Percentiles rank a stretch among this genome's conserved stretches.
phyloP scores from a whole-genome alignment of 768 basidiomycete genomes.

The Phanerochaete carnosa region DNA sequence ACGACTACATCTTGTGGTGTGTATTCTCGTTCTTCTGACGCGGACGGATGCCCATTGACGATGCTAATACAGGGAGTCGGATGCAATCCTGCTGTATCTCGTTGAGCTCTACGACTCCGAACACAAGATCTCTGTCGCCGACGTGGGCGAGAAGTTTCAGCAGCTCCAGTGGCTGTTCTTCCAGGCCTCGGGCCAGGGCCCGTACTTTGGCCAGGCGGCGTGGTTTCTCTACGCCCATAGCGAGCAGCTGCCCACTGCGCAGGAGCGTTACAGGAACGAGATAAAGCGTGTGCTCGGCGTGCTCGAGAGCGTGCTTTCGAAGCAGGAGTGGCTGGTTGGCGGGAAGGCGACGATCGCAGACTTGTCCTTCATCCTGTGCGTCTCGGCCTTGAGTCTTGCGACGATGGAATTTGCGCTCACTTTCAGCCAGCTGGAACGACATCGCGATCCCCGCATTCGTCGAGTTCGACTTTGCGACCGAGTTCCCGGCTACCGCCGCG shows the following conservation, averaged over 20 bases:
- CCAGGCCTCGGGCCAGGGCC: slow-evolving; percentile 28
- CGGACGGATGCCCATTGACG: neutral
- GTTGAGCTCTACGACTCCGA: slow-evolving; percentile 43
- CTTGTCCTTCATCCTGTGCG: slow-evolving; percentile 11
- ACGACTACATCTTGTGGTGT: slow-evolving; percentile 29
- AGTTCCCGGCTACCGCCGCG: neutral
- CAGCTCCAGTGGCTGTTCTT: slow-evolving; percentile 44
- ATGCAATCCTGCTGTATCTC: slow-evolving; percentile 42
- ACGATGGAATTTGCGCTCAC: neutral
- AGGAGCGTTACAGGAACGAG: slow-evolving; percentile 20
- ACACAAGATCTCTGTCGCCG: slow-evolving; percentile 25
- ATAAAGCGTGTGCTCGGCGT: slow-evolving; percentile 19
- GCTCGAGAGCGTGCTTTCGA: slow-evolving; percentile 16
- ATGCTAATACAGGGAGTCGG: slow-evolving; percentile 24
- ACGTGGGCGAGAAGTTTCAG: slow-evolving; percentile 14
- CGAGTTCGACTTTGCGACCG: neutral
- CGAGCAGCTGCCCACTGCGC: slow-evolving; percentile 13
- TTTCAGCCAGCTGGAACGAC: neutral
- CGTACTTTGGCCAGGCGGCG: slow-evolving; percentile 14
- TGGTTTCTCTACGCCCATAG: slow-evolving; percentile 13
- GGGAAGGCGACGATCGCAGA: slow-evolving; percentile 17
- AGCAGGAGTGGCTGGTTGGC: slow-evolving; percentile 18
- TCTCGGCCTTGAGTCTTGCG: neutral
- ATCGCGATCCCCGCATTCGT: neutral
- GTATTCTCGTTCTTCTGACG: neutral